Evolutionary conservation across 1,284 basidiomycete species (phyloP).

Genomic region (Lentinula novae-zelandiae): DNA sequence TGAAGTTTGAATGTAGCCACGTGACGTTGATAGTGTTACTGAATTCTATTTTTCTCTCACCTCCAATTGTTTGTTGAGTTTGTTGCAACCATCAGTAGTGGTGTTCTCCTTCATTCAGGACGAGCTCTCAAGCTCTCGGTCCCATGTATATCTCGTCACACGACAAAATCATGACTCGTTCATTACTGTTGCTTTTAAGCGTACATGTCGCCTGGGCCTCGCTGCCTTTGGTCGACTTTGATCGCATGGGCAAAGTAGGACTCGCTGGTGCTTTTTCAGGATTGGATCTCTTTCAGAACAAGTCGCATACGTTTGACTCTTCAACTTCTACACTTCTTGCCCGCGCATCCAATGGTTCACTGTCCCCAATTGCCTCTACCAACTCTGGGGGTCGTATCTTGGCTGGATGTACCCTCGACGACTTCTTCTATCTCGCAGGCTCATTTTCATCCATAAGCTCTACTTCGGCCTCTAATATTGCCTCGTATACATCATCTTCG

Average conservation of each 20-base stretch:
- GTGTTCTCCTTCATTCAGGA: slow-evolving; percentile 11
- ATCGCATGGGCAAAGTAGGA: slow-evolving; percentile 87
- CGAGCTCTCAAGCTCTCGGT: slow-evolving; percentile 8
- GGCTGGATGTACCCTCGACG: slow-evolving; percentile 61
- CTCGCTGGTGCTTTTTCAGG: slow-evolving; percentile 86
- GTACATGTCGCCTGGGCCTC: slow-evolving; percentile 39
- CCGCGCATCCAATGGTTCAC: slow-evolving; percentile 58
- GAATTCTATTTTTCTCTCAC: background rate
- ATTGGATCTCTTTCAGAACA: slow-evolving; percentile 70
- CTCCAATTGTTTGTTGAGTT: background rate
- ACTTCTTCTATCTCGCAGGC: slow-evolving; percentile 73
- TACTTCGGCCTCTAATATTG: slow-evolving; percentile 62
- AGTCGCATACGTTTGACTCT: slow-evolving; percentile 59
- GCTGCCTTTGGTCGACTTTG: slow-evolving; percentile 84
- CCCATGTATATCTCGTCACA: background rate
- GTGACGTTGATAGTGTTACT: background rate
- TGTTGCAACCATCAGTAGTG: background rate
- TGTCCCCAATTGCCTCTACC: slow-evolving; percentile 64
- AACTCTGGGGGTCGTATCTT: slow-evolving; percentile 65
- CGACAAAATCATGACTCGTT: slow-evolving; percentile 12
- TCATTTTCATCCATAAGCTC: slow-evolving; percentile 67
- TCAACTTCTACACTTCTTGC: slow-evolving; percentile 67
- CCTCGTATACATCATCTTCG: slow-evolving; percentile 63
- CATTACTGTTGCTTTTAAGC: slow-evolving; percentile 5
- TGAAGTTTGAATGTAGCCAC: background rate